phyloP scores from a whole-genome alignment of 106 monocot species.

The Dendrobium nobile region DNA sequence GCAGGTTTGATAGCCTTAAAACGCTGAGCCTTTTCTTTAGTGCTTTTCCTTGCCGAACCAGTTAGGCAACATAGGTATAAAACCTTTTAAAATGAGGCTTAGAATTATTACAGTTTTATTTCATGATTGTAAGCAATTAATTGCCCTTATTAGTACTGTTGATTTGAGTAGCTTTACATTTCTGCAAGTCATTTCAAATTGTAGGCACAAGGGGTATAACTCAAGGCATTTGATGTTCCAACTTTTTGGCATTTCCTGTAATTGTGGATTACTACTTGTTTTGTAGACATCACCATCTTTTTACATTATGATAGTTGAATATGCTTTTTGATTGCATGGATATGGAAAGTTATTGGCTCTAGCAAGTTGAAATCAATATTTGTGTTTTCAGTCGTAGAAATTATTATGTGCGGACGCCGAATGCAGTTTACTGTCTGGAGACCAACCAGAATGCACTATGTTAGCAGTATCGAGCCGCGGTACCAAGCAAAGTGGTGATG shows the following conservation, averaged over 20 bases:
- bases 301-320: not conserved
- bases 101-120: not conserved
- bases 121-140: not conserved
- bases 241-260: not conserved
- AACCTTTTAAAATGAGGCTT: not conserved
- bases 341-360: not conserved
- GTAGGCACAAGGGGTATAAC: not conserved
- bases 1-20: too few relatives aligned
- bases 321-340: not conserved
- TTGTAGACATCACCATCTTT: not conserved
- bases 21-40: not conserved
- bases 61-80: too few relatives aligned
- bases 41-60: too few relatives aligned
- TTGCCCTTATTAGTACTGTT: not conserved
- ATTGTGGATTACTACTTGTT: not conserved
- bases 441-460: too few relatives aligned
- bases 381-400: too few relatives aligned
- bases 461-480: too few relatives aligned
- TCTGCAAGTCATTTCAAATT: not conserved
- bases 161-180: not conserved
- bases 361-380: too few relatives aligned
- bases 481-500: too few relatives aligned
- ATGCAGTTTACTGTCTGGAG: too few relatives aligned
- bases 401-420: too few relatives aligned
- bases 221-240: not conserved